phyloP scores from a whole-genome alignment of 2,329 filamentous ascomycete species.

The Daldinia eschscholtzii region DNA sequence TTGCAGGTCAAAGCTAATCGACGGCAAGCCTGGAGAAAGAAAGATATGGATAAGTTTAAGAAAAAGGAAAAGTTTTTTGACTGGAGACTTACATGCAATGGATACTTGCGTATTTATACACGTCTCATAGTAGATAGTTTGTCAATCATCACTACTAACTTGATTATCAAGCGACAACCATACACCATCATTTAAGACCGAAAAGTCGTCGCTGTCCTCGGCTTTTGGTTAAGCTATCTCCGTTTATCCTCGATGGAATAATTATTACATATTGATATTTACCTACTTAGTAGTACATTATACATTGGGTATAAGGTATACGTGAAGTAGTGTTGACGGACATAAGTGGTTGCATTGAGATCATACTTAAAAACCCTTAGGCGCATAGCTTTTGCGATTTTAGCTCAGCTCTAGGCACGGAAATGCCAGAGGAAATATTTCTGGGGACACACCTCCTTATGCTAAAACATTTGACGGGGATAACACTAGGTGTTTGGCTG shows the following conservation, averaged over 20 bases:
- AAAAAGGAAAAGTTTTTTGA: not conserved
- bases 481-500: too few species aligned
- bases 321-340: not conserved
- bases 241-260: not conserved
- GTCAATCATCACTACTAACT: not conserved
- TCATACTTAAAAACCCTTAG: slow-evolving; percentile 7
- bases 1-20: not conserved
- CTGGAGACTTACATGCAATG: not conserved
- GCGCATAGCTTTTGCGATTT: not conserved
- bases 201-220: not conserved
- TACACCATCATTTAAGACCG: not conserved
- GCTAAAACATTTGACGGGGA: too few species aligned
- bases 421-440: not conserved
- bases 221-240: slow-evolving; percentile 7
- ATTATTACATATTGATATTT: not conserved
- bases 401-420: not conserved
- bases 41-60: not conserved
- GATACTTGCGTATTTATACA: not conserved
- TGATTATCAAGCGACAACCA: slow-evolving; percentile 3
- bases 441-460: too few species aligned
- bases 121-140: not conserved
- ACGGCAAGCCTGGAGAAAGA: not conserved
- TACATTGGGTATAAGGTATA: not conserved
- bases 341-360: slow-evolving; percentile 2
- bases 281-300: not conserved